Evolutionary conservation across 306 rosid species (phyloP).

Genomic region (Erythrophleum fordii): DNA sequence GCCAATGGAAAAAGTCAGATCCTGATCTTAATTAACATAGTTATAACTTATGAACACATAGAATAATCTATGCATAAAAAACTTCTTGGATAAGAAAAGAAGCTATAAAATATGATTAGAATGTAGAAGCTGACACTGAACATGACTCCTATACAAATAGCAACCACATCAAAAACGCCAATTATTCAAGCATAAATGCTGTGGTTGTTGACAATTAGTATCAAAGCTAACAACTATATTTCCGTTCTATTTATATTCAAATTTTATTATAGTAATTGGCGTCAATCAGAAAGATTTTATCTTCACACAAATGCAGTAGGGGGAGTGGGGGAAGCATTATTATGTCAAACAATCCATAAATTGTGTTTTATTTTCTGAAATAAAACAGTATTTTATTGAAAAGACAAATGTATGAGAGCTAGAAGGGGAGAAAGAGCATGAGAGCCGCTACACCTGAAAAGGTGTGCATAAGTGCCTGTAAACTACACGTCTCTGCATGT

Average conservation of each 20-base stretch:
- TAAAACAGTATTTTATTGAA: not conserved
- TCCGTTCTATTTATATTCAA: not conserved
- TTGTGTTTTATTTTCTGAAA: not conserved
- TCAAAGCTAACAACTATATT: not conserved
- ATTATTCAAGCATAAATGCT: not conserved
- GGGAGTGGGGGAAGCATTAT: not conserved
- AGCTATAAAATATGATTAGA: not conserved
- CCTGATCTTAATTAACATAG: not conserved
- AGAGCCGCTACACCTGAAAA: not conserved
- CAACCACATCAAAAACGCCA: constrained; percentile 13
- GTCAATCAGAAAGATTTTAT: constrained; percentile 21
- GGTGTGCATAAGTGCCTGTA: constrained; percentile 9
- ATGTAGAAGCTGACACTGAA: constrained; percentile 14
- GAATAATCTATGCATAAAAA: not conserved
- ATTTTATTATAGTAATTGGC: constrained; percentile 1
- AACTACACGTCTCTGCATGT: not conserved
- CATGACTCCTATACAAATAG: not conserved
- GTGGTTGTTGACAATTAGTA: not conserved
- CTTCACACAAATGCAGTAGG: constrained; percentile 2
- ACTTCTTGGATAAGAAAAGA: constrained; percentile 11
- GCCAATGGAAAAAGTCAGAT: not conserved
- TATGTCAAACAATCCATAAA: not conserved
- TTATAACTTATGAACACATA: not conserved
- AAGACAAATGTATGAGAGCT: not conserved
- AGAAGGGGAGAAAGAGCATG: not conserved